Percentiles rank a stretch among this genome's conserved stretches.
phyloP scores from a whole-genome alignment of 306 rosid genomes.

The Dalbergia cochinchinensis region DNA sequence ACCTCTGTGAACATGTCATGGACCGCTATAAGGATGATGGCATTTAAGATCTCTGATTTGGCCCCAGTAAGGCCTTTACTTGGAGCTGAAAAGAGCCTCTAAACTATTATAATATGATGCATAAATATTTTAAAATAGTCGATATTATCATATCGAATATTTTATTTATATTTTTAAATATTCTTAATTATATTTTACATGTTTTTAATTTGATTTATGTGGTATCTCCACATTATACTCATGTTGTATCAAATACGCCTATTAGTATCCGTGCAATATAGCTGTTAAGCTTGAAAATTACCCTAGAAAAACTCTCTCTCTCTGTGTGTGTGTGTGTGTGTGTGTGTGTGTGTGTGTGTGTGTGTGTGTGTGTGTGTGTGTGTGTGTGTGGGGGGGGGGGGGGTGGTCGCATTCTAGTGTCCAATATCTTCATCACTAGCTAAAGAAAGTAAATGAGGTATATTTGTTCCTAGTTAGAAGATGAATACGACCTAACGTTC shows the following conservation, averaged over 20 bases:
- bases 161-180: no score
- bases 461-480: conserved; percentile 28
- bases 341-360: no score
- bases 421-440: conserved; percentile 22
- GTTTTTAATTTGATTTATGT: no score
- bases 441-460: conserved; percentile 26
- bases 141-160: no score
- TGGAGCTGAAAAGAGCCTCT: conserved; percentile 36
- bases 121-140: no score
- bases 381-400: no score
- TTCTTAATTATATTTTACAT: no score
- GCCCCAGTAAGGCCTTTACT: neutral
- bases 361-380: no score
- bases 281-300: neutral
- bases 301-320: neutral
- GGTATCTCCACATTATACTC: no score
- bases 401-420: neutral
- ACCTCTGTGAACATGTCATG: conserved; percentile 38
- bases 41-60: conserved; percentile 33
- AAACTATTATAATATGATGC: neutral
- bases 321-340: no score
- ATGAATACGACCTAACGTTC: conserved; percentile 33
- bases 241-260: no score
- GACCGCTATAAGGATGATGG: conserved; percentile 39
- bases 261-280: no score